Evolutionary conservation across 345 rosid species (phyloP), one percentile per base, ranked within the genome.

Genomic region (Brassica nigra): DNA sequence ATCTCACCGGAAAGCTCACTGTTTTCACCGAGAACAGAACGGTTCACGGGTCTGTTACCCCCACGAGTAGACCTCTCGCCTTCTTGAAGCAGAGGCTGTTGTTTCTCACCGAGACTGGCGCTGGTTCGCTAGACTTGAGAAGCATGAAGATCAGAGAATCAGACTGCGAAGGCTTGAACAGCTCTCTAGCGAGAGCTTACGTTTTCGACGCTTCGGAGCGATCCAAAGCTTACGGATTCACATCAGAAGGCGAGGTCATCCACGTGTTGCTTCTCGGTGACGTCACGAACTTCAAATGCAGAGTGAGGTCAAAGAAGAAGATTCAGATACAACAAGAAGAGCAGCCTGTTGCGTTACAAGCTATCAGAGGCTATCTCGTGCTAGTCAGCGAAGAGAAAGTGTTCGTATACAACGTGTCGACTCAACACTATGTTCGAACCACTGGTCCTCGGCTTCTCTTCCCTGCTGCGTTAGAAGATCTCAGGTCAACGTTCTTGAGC

Each of bases 221-320:
- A 85, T 91, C 99, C 62, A 95, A 95, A 77, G 98, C 98, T 0
- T 95, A 91, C 54, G 99, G 98, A n/a, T 87, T 84, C 74, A 93
- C 99, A 29, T 87, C 89, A 0, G 96, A 89, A 6, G 97, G 99
- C 18, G 93, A 93, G 81, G 58, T 95, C 83, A 88, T 93, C 70
- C 94, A 95, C 55, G 86, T 95, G 3, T 55, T 89, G 69, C 83
- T 95, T 68, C 84, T 93, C 11, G 98, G 98, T 8, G 98, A 95
- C 81, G 75, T 90, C 2, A 81, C 86, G 90, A 95, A 90, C 84
- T 95, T 93, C 83, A 95, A 93, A 77, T 95, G 99, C 84, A 85
- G 94, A 87, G 94, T 95, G 16, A 86, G 99, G 77, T 91, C 90
- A 29, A 93, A 89, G 85, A 93, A 81, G 75, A 95, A 86, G 85